Base-by-base conservation (phyloP, 2,329 filamentous ascomycete species). In the Exophiala mesophila region DNA sequence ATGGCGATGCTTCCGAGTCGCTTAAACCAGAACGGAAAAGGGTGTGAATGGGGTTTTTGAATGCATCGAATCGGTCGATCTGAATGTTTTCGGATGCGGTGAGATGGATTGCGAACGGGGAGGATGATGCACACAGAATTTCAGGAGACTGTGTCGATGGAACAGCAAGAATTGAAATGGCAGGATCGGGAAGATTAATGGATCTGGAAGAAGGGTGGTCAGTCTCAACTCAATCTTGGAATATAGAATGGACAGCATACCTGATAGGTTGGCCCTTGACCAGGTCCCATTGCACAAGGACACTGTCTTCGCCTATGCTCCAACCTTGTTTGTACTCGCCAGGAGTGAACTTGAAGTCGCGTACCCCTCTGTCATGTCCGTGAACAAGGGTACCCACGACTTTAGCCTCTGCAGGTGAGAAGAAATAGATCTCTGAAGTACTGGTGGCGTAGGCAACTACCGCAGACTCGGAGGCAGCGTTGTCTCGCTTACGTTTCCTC, bases 231-330 rank as follows among this genome's bases (percentile, higher is more conserved):
- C 7, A 17, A n/a, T 15, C 15, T 7, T 34, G 18, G 17, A 6
- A 17, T 13, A 7, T 6, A 34, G n/a, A 4, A 17, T 18, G 6
- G 6, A 7, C 7, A 34, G 49, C 58, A 48, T 62, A 74, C 72
- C 66, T 65, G 43, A 65, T 59, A 36, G 59, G 63, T 49, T 64
- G 59, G 41, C 65, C 63, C 16, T 62, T 68, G 50, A 56, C 60
- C 41, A 74, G 54, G 59, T 74, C 68, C 72, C 72, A 75, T 51
- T 74, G 70, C 16, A 74, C 64, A 35, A 74, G 62, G 53, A 69
- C 73, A 46, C 68, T 69, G 57, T 75, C 72, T 36, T 67, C 68
- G 36, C 72, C 72, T 44, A 73, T 67, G 63, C 72, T 74, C 72
- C 72, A 75, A n/a, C 63, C 71, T 50, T 70, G 67, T 30, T 63